Evolutionary conservation across 805 yeast genomes (phyloP).

Genomic region (Kazachstania taianensis): DNA sequence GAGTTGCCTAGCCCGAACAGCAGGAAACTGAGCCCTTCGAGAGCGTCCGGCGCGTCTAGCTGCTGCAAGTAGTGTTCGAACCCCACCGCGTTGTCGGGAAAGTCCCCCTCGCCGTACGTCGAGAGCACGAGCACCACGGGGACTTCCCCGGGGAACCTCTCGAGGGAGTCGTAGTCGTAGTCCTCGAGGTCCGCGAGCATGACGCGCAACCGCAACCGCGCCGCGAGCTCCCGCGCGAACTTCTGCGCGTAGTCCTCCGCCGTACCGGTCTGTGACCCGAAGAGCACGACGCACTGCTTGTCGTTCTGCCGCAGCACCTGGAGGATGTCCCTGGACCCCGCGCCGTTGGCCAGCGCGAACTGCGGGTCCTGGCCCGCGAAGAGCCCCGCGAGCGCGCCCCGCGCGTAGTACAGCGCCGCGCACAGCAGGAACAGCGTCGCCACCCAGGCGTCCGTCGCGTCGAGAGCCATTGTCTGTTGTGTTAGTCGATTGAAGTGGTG

Average conservation of each 20-base stretch:
- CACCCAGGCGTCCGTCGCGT: neutral
- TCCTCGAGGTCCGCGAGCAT: conserved; percentile 85
- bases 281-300: conserved; percentile 72
- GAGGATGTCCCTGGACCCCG: conserved; percentile 46
- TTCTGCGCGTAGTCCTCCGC: conserved; percentile 94
- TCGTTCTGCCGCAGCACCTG: conserved; percentile 47
- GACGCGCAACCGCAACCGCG: conserved; percentile 61
- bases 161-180: conserved; percentile 72
- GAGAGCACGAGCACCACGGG: conserved; percentile 70
- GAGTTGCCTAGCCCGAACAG: conserved; percentile 91
- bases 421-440: neutral
- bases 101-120: conserved; percentile 97
- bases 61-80: conserved; percentile 56
- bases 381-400: conserved; percentile 34
- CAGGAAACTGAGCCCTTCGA: conserved; percentile 54
- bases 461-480: too few species aligned
- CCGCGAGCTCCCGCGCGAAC: conserved; percentile 76
- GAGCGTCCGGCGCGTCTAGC: conserved; percentile 7
- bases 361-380: conserved; percentile 3
- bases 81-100: conserved; percentile 82
- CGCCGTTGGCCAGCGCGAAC: conserved; percentile 28
- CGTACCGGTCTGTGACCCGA: conserved; percentile 96
- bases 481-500: too few species aligned
- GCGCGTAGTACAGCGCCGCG: conserved; percentile 54
- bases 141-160: conserved; percentile 46